Evolutionary conservation across 176 grass and related monocot genomes (phyloP), one percentile per base, ranked within the genome.

Genomic region (Aegilops longissima): DNA sequence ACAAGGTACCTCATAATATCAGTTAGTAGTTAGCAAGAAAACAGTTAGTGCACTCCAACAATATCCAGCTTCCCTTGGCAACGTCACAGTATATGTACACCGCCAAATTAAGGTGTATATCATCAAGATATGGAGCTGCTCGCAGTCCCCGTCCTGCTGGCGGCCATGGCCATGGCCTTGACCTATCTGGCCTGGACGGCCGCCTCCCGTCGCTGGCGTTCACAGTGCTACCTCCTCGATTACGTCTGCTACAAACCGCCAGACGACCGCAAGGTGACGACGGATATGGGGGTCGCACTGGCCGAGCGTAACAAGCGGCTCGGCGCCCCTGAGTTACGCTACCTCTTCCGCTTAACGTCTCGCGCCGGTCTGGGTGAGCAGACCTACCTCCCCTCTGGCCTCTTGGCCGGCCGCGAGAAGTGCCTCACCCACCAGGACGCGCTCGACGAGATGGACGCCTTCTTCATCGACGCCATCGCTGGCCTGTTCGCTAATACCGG

Each of bases 331-430:
- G 84, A 90, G 30, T 82, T 80, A 27, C 79, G 86, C 35, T 93
- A 90, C 84, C n/a, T 93, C 24, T 63, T 87, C 65, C 83, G 86
- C 73, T 18, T 90, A 61, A 61, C 84, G 8, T 47, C 84, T 36
- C 87, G 89, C 36, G 81, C 84, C 1, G 84, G 91, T 9, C 51
- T 93, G 42, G 81, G 87, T 1, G 91, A 93, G 56, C 65, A 89
- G 29, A 93, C 91, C 8, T 93, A 93, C 6, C 35, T 42, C 18
- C 87, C 87, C 2, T 70, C 66, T 9, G 86, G 72, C 59, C 13
- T 73, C 13, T 16, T 87, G 21, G 73, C 64, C 40, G 84, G 79
- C 35, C 83, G 80, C 1, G 91, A 92, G 71, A 75, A 89, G 18
- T 77, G 70, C 14, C 73, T 84, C 13, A 76, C 80, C 2, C 36